Percentiles rank a stretch among this genome's conserved stretches.
Conservation (phyloP, 495 filamentous ascomycete genomes). For the Penicillium salamii region DNA sequence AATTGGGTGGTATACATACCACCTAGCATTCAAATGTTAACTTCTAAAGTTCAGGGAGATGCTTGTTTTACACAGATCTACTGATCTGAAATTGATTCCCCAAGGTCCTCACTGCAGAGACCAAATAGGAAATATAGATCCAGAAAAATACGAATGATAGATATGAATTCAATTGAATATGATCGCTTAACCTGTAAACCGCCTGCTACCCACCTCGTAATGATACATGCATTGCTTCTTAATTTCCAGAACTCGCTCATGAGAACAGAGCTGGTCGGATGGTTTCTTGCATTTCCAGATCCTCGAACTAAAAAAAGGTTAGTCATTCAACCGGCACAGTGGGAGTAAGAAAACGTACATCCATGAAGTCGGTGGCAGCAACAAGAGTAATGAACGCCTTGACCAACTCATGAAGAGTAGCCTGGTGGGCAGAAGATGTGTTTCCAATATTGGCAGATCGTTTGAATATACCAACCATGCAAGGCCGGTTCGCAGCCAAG, state of each 20-base stretch:
- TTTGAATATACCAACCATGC: constrained; percentile 89
- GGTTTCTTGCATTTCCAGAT: constrained; percentile 36
- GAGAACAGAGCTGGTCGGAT: constrained; percentile 35
- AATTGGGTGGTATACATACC: no score
- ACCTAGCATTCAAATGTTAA: no score
- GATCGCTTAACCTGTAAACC: neutral
- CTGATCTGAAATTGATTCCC: no score
- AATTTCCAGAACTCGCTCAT: constrained; percentile 19
- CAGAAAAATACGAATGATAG: no score
- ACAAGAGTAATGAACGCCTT: constrained; percentile 61
- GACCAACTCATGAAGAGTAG: constrained; percentile 50
- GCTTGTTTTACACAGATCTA: no score
- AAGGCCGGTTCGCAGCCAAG: constrained; percentile 70
- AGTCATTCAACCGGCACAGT: constrained; percentile 1
- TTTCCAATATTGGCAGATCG: constrained; percentile 74
- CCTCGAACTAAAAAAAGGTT: constrained; percentile 35
- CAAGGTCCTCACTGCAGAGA: no score
- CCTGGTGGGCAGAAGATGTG: constrained; percentile 34
- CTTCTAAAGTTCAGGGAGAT: no score
- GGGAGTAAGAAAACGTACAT: constrained; percentile 41
- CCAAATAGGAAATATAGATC: no score
- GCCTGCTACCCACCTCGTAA: constrained; percentile 16
- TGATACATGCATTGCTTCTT: constrained; percentile 16
- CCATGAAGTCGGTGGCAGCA: constrained; percentile 56
- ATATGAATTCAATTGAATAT: no score